These are phyloP conservation scores for Penicillium daleae DNA, from an alignment of 495 filamentous ascomycete genomes.

Conservation along the genomic window DNA sequence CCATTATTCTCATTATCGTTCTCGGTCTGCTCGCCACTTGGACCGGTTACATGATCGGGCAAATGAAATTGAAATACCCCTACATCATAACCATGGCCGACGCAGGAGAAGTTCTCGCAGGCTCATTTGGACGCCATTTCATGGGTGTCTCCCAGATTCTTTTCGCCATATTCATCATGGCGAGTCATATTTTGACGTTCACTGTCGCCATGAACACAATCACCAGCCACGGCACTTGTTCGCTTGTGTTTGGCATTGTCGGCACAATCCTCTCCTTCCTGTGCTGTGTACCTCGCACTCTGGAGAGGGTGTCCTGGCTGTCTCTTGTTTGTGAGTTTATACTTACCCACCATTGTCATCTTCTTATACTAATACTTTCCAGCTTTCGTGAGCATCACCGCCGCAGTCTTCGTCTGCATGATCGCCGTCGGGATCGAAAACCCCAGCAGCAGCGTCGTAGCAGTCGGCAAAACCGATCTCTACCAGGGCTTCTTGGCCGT, in stretches of 20 bases:
- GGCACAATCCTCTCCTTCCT: slow-evolving; percentile 67
- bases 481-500: slow-evolving; percentile 46
- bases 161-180: slow-evolving; percentile 77
- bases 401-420: slow-evolving; percentile 73
- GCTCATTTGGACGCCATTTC: slow-evolving; percentile 64
- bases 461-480: slow-evolving; percentile 37
- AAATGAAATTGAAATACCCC: slow-evolving; percentile 74
- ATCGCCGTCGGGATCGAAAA: slow-evolving; percentile 60
- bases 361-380: slow-evolving; percentile 32
- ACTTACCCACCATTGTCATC: too few species aligned
- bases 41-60: slow-evolving; percentile 76
- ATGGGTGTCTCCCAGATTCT: slow-evolving; percentile 64
- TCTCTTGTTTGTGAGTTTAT: slow-evolving; percentile 61
- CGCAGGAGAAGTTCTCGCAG: slow-evolving; percentile 67
- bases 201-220: slow-evolving; percentile 74
- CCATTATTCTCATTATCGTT: slow-evolving; percentile 65
- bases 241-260: slow-evolving; percentile 69
- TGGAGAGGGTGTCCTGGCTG: slow-evolving; percentile 62
- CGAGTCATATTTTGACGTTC: slow-evolving; percentile 77
- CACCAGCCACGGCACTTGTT: slow-evolving; percentile 67
- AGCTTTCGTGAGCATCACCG: slow-evolving; percentile 68
- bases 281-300: slow-evolving; percentile 67
- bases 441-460: slow-evolving; percentile 31
- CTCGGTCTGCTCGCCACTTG: slow-evolving; percentile 74
- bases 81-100: slow-evolving; percentile 76